These are phyloP conservation scores for Rhizopus delemar DNA, from an alignment of 371 early-diverging fungal genomes.

Conservation along the genomic window DNA sequence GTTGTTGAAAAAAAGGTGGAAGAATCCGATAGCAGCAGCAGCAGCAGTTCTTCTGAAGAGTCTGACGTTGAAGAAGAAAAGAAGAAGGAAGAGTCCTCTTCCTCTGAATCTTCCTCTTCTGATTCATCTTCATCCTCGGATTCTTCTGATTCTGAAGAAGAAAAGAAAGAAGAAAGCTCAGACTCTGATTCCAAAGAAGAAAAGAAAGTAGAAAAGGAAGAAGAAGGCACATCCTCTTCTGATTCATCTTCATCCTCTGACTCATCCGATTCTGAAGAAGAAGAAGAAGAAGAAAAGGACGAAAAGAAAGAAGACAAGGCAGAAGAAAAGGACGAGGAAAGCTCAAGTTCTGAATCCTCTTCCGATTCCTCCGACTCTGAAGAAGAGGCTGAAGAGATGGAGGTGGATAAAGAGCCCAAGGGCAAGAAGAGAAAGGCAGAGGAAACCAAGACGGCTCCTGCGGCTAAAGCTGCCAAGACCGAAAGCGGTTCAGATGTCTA, in stretches of 20 bases:
- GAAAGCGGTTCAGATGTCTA: constrained; percentile 19
- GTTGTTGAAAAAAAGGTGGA: constrained; percentile 1
- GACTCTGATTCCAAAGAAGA: not conserved
- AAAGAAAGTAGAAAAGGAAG: constrained; percentile 1
- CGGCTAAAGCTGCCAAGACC: constrained; percentile 57
- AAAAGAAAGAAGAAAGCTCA: constrained; percentile 1
- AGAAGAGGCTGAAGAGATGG: constrained; percentile 3
- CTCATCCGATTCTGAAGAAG: constrained; percentile 7
- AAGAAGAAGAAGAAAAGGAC: constrained; percentile 11
- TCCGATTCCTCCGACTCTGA: constrained; percentile 10
- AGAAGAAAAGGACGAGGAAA: constrained; percentile 29
- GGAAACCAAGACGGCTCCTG: constrained; percentile 21
- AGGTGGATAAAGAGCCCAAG: not conserved
- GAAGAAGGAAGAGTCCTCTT: not conserved
- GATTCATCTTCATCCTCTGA: not conserved
- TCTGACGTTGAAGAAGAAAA: not conserved
- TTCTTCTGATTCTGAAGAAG: not conserved
- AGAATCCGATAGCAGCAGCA: not conserved
- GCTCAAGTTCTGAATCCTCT: constrained; percentile 1
- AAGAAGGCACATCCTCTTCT: not conserved
- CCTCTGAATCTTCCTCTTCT: no score
- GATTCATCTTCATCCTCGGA: no score
- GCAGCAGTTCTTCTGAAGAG: not conserved
- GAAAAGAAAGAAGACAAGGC: constrained; percentile 1
- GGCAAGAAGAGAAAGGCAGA: constrained; percentile 30